Evolutionary conservation across 1,284 basidiomycete species (phyloP).

Genomic region (Leccinum proliferum): DNA sequence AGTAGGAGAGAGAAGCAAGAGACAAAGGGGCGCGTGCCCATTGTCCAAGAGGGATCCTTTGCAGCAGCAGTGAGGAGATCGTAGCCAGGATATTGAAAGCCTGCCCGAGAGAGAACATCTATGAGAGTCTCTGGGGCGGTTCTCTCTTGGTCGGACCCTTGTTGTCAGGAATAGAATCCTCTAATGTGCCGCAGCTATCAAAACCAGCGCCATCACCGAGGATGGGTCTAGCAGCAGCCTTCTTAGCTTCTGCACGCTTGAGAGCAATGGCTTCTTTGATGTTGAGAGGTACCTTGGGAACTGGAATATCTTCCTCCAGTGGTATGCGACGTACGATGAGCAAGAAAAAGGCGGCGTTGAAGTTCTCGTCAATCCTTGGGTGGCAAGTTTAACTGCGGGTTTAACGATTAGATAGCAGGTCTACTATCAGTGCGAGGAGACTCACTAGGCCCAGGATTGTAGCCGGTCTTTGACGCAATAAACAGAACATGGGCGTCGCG

Average conservation of each 20-base stretch:
- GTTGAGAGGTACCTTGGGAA: constrained; percentile 39
- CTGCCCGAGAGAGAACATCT: constrained; percentile 21
- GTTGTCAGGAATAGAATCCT: constrained; percentile 40
- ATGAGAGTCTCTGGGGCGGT: constrained; percentile 15
- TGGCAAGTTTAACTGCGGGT: no score
- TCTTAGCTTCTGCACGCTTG: constrained; percentile 69
- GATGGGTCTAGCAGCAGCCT: constrained; percentile 33
- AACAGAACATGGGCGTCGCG: no score
- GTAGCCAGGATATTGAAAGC: constrained; percentile 17
- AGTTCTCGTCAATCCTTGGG: no score
- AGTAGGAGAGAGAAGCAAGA: constrained; percentile 11
- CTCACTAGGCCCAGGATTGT: no score
- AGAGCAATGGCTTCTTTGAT: constrained; percentile 72
- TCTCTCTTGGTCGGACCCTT: constrained; percentile 23
- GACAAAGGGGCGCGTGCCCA: no score
- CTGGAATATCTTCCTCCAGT: constrained; percentile 26
- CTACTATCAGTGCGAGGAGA: no score
- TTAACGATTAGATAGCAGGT: no score
- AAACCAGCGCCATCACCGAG: constrained; percentile 17
- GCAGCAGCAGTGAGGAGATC: constrained; percentile 9
- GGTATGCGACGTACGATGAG: no score
- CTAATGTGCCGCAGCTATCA: constrained; percentile 29
- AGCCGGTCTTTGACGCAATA: no score
- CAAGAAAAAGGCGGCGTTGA: no score
- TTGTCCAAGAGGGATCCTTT: no score